phyloP scores from a whole-genome alignment of 805 yeast genomes.

The Candida nonsorbophila region DNA sequence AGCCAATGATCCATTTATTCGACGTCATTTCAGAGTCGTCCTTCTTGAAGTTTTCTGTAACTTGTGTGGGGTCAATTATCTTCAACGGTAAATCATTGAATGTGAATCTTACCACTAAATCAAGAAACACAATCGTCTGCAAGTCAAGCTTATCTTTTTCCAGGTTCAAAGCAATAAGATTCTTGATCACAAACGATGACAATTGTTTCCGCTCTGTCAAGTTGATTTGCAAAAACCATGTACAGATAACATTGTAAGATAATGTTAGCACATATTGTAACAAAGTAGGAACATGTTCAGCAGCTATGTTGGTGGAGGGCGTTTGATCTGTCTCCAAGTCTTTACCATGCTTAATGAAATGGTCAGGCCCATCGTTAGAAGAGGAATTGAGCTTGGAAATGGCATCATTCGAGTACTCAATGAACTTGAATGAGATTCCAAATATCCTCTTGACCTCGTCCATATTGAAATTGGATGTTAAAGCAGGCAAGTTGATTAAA shows the following conservation, averaged over 20 bases:
- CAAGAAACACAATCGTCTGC: slow-evolving; percentile 58
- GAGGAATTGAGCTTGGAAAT: slow-evolving; percentile 16
- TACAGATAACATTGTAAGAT: slow-evolving; percentile 63
- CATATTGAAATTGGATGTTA: slow-evolving; percentile 65
- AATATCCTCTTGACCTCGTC: slow-evolving; percentile 78
- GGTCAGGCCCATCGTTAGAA: slow-evolving; percentile 7
- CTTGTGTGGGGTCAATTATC: slow-evolving; percentile 21
- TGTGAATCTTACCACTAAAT: slow-evolving; percentile 62
- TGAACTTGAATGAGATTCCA: slow-evolving; percentile 76
- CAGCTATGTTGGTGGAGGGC: slow-evolving; percentile 45
- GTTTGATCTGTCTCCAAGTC: slow-evolving; percentile 49
- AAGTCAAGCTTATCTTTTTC: slow-evolving; percentile 34
- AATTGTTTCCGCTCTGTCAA: slow-evolving; percentile 53
- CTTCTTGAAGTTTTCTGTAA: slow-evolving; percentile 4
- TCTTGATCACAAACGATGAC: slow-evolving; percentile 58
- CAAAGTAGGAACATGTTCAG: slow-evolving; percentile 43
- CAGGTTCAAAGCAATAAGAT: slow-evolving; percentile 22
- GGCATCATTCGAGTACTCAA: slow-evolving; percentile 61
- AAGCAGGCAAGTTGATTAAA: slow-evolving; percentile 57
- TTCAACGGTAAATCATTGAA: slow-evolving; percentile 57
- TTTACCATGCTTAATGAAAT: slow-evolving; percentile 31
- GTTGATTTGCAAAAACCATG: slow-evolving; percentile 66
- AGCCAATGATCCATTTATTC: slow-evolving; percentile 58
- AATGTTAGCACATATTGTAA: slow-evolving; percentile 57
- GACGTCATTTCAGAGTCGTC: slow-evolving; percentile 11